Conservation (phyloP, 768 basidiomycete genomes). For the Phaeotremella skinneri region DNA sequence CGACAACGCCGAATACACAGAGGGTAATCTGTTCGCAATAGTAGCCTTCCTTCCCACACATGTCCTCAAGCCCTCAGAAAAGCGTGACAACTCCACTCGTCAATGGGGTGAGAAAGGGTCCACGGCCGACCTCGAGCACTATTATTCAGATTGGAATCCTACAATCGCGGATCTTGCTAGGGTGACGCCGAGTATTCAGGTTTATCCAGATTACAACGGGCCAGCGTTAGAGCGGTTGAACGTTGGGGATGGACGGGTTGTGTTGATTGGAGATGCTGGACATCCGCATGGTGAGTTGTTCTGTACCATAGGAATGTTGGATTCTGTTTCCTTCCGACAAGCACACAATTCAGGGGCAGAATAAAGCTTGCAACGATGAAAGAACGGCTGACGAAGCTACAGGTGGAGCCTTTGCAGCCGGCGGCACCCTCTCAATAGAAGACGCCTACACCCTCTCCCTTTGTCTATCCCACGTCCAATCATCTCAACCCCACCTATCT, state of each 20-base stretch:
- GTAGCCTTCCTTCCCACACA: neutral
- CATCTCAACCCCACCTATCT: neutral
- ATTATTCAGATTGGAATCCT: slow-evolving; percentile 4
- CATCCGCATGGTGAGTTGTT: slow-evolving; percentile 3
- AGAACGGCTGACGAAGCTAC: neutral
- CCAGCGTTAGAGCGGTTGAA: neutral
- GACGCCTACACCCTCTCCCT: slow-evolving; percentile 3
- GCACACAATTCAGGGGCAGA: too few relatives aligned
- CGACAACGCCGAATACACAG: too few relatives aligned
- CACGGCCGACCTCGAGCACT: neutral
- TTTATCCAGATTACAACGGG: slow-evolving; percentile 3
- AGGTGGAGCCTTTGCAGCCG: slow-evolving; percentile 2
- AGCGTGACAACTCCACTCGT: neutral
- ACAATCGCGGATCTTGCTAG: neutral
- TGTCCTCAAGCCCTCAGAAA: neutral
- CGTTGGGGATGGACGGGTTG: neutral
- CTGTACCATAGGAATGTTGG: too few relatives aligned
- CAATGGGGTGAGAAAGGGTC: neutral
- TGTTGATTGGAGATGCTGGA: neutral
- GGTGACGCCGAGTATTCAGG: neutral
- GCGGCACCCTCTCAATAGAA: neutral
- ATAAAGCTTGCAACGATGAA: too few relatives aligned
- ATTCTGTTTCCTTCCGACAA: too few relatives aligned
- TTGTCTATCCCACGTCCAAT: neutral
- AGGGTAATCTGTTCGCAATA: neutral